Percentiles rank a stretch among this genome's conserved stretches.
Conservation (phyloP, 148 eudicot species). For the Polygonum aviculare region DNA sequence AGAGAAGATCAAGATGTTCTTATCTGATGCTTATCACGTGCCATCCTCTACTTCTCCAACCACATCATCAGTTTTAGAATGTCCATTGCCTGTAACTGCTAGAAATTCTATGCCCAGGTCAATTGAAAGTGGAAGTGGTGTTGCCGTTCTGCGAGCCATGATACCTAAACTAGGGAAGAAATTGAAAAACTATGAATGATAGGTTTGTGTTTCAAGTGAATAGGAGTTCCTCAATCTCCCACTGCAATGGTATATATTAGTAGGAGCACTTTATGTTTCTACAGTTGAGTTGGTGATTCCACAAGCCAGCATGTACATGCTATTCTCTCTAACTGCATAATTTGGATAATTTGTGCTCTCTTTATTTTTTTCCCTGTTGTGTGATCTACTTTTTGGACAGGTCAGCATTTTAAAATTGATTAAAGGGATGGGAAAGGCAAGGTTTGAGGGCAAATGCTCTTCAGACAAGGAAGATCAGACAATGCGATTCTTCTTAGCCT, state of each 20-base stretch:
- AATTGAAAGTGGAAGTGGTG: slow-evolving; percentile 10
- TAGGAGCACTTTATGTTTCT: too few species aligned
- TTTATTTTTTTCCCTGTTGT: too few species aligned
- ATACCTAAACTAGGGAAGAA: slow-evolving; percentile 17
- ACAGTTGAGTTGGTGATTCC: too few species aligned
- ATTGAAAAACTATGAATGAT: slow-evolving; percentile 11
- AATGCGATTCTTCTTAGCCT: background rate
- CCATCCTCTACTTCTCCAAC: slow-evolving; percentile 11
- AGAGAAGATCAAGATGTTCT: slow-evolving; percentile 42
- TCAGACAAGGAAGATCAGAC: background rate
- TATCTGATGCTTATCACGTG: slow-evolving; percentile 4
- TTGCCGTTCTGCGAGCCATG: slow-evolving; percentile 11
- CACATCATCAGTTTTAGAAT: slow-evolving; percentile 4
- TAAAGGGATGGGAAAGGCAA: background rate
- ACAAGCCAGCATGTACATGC: too few species aligned
- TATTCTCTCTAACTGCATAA: too few species aligned
- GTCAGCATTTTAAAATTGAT: too few species aligned
- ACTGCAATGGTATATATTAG: too few species aligned
- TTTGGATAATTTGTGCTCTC: too few species aligned
- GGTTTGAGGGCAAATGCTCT: background rate
- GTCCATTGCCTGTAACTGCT: background rate
- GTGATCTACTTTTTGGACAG: too few species aligned
- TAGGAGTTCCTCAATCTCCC: too few species aligned
- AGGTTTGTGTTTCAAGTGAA: too few species aligned
- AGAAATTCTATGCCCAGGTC: background rate